Evolutionary conservation across 768 basidiomycete species (phyloP), one percentile per base, ranked within the genome.

Genomic region (Tulasnella sp.): DNA sequence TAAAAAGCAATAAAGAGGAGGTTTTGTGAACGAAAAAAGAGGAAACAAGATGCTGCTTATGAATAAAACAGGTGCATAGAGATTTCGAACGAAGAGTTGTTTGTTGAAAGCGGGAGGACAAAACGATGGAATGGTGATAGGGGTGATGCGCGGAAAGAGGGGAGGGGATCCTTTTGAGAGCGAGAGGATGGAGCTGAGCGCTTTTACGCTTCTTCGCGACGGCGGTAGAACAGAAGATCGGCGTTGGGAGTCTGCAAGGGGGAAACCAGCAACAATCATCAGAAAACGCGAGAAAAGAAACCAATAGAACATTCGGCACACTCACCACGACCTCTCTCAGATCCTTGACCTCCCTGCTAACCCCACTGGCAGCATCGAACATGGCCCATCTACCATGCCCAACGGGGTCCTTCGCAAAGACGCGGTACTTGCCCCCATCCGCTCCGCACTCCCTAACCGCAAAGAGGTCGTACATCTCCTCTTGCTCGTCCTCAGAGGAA

Each of bases 201-300:
- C 9, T 22, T 59, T 59, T 59, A 59, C 12, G 44, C 44, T 36
- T 52, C 29, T 62, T 47, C 52, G 52, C 52, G 52, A 59, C 69
- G 44, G 12, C 69, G 41, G 59, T 70, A 70, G 44, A 70, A 70
- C 44, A 70, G 69, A 29, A 70, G 41, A 34, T 70, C 69, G 44
- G 69, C 69, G 47, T 70, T 32, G 36, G 69, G 69, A 29, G 69
- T 70, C 69, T 70, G 47, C 40, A 44, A 32, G 29, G 16, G 26
- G 17, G 26, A 19, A 62, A 32, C 22, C 14, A 47, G 8, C 26
- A 66, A 66, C 35, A 65, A 66, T 0, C 5, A 2, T 36, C 40
- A 66, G 36, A 32, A 14, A 8, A 14, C 16, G 52, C 5, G 22
- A 7, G 8, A 40, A 7, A 40, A 40, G 7, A 7, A 16, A 40